Base-by-base conservation (phyloP, 257 asterid species). In the Solanum rostratum region DNA sequence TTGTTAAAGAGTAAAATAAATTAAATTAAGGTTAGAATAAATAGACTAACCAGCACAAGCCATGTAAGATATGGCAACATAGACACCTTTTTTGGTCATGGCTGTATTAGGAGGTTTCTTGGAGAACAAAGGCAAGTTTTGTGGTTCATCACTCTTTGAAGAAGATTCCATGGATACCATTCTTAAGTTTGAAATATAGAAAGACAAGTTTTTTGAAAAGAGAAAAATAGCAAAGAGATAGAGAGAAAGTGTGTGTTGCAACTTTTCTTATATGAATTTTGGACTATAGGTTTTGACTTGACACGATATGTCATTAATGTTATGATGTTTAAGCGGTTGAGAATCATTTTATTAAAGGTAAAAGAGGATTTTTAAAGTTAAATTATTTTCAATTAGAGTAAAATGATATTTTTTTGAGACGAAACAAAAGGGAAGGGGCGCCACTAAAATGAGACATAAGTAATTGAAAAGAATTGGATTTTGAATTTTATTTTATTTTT, bases 21-120 rank as follows among this genome's bases (percentile, higher is more conserved):
- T 33, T 33, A 59, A 24, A 65, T 6, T 13, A 22, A 54, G 18
- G 12, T 19, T 59, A 46, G 46, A 68, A 71, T 22, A 74, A 11
- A 45, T 20, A 41, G 43, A 85, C 82, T 41, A 39, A 86, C 88
- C 88, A 69, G 88, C 88, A 30, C 86, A 86, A 82, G 86, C 84
- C 86, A 82, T 82, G 86, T 82, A 86, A 45, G 84, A 82, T 20
- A 86, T 82, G 85, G 86, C 88, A 54, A 68, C 88, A 86, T 43
- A 86, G 68, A 63, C 88, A 71, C 86, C 86, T 76, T 82, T 82
- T 65, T 53, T 86, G 43, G 85, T 65, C 86, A 86, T 62, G 66
- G 68, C 83, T 22, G 66, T 16, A 43, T 43, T 10, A 55, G 80
- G 39, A 15, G 55, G 63, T 49, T 54, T 52, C 79, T 52, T 85